Conservation (phyloP, 2,329 filamentous ascomycete species). For the Sphaceloma murrayae region DNA sequence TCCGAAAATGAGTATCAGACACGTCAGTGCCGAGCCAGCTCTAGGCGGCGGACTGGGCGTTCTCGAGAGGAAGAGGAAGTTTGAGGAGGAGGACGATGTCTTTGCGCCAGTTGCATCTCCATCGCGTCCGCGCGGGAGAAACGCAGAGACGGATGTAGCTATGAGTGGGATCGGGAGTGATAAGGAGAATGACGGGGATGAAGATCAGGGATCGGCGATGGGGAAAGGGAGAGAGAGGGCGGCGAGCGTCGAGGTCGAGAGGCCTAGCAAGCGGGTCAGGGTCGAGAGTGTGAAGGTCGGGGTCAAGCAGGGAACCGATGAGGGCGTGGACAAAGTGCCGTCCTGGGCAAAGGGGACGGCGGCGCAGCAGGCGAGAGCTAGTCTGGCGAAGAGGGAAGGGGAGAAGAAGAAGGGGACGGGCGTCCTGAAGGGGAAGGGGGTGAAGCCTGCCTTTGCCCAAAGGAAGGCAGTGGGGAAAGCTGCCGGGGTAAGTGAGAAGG, state of each 20-base stretch:
- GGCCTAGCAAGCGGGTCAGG: constrained; percentile 26
- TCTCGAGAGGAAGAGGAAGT: constrained; percentile 36
- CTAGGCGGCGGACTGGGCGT: constrained; percentile 16
- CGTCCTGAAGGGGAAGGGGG: background rate
- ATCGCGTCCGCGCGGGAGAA: background rate
- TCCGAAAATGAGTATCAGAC: constrained; percentile 36
- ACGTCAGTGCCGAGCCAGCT: constrained; percentile 32
- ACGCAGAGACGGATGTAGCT: background rate
- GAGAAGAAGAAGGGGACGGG: constrained; percentile 6
- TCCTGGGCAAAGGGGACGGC: constrained; percentile 13
- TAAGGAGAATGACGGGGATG: constrained; percentile 35
- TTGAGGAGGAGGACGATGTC: constrained; percentile 20
- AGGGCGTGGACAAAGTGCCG: background rate
- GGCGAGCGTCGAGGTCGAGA: constrained; percentile 17
- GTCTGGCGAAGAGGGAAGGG: constrained; percentile 9
- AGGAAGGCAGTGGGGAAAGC: background rate
- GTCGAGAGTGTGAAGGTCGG: constrained; percentile 9
- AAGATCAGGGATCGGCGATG: constrained; percentile 22
- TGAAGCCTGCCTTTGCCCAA: background rate
- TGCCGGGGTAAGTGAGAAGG: background rate
- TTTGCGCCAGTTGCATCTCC: constrained; percentile 1
- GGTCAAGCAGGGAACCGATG: background rate
- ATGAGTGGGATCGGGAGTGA: constrained; percentile 23
- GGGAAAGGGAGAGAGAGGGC: constrained; percentile 16
- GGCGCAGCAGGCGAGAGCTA: constrained; percentile 11